These are phyloP conservation scores for Candolleomyces aberdarensis DNA, from an alignment of 768 basidiomycete genomes.

Conservation along the genomic window DNA sequence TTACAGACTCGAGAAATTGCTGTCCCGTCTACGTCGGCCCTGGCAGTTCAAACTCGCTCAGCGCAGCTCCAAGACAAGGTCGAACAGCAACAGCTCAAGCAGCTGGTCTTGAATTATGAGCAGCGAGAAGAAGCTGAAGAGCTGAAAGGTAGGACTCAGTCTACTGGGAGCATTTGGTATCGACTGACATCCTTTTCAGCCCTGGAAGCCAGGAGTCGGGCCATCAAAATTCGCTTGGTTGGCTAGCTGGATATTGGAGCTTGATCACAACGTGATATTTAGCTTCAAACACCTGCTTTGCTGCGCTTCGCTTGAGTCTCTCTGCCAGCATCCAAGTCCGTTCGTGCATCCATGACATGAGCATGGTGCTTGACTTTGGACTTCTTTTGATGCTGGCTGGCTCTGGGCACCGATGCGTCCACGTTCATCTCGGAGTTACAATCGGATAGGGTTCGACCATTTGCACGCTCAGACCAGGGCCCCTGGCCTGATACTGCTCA, in stretches of 20 bases:
- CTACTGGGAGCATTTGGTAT: neutral
- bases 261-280: neutral
- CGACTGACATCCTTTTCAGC: slow-evolving; percentile 34
- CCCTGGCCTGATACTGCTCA: too few species aligned
- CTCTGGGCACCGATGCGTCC: too few species aligned
- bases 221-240: slow-evolving; percentile 75
- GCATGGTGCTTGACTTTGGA: too few species aligned
- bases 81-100: slow-evolving; percentile 95
- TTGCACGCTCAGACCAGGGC: too few species aligned
- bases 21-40: slow-evolving; percentile 80
- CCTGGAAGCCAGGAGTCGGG: slow-evolving; percentile 62
- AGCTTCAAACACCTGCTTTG: too few species aligned
- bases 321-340: too few species aligned
- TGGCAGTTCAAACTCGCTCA: slow-evolving; percentile 87
- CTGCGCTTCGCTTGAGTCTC: too few species aligned
- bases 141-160: slow-evolving; percentile 54
- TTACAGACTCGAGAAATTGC: slow-evolving; percentile 80
- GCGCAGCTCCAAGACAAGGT: slow-evolving; percentile 93
- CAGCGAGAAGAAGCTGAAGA: slow-evolving; percentile 87
- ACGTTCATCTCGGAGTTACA: too few species aligned
- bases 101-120: slow-evolving; percentile 89
- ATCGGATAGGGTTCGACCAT: too few species aligned
- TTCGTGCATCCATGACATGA: too few species aligned
- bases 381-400: too few species aligned
- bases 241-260: slow-evolving; percentile 39